phyloP scores from a whole-genome alignment of 805 yeast genomes.

The Kazachstania africana region DNA sequence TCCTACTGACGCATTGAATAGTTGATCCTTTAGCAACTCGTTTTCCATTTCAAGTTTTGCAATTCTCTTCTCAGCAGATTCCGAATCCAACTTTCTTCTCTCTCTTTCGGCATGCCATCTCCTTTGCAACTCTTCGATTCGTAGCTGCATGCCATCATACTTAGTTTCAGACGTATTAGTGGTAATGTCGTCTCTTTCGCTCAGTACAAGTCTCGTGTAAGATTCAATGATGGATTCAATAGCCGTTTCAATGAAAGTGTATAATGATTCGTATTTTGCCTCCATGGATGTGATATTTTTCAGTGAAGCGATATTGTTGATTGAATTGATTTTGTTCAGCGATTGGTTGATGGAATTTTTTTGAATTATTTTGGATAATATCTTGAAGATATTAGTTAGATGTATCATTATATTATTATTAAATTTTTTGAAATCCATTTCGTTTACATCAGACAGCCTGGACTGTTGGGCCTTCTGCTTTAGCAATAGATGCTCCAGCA shows the following conservation, averaged over 20 bases:
- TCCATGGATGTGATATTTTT: slow-evolving; percentile 20
- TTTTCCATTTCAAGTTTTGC: slow-evolving; percentile 47
- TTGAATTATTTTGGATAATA: slow-evolving; percentile 46
- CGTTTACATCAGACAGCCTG: too few species aligned
- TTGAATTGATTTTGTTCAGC: slow-evolving; percentile 34
- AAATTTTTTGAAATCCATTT: slow-evolving; percentile 30
- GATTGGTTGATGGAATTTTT: slow-evolving; percentile 50
- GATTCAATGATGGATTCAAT: slow-evolving; percentile 46
- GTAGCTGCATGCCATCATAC: slow-evolving; percentile 30
- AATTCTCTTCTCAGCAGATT: slow-evolving; percentile 41
- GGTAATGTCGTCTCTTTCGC: slow-evolving; percentile 1
- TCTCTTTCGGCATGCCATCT: slow-evolving; percentile 66
- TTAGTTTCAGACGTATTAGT: slow-evolving; percentile 1
- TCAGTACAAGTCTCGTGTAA: slow-evolving; percentile 29
- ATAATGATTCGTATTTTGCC: slow-evolving; percentile 31
- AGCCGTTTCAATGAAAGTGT: slow-evolving; percentile 49
- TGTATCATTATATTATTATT: slow-evolving; percentile 34
- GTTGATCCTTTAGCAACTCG: slow-evolving; percentile 25
- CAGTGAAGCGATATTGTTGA: slow-evolving; percentile 16
- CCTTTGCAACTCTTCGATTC: slow-evolving; percentile 50
- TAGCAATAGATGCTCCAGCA: not conserved
- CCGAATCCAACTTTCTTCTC: slow-evolving; percentile 48
- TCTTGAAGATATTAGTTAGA: slow-evolving; percentile 37
- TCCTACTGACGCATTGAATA: slow-evolving; percentile 5
- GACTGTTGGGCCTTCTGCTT: slow-evolving; percentile 1